A percentile compares a stretch with the other conserved stretches of the same genome.
These are phyloP conservation scores for Komagataella pseudopastoris DNA, from an alignment of 805 yeast species.

Conservation along the genomic window DNA sequence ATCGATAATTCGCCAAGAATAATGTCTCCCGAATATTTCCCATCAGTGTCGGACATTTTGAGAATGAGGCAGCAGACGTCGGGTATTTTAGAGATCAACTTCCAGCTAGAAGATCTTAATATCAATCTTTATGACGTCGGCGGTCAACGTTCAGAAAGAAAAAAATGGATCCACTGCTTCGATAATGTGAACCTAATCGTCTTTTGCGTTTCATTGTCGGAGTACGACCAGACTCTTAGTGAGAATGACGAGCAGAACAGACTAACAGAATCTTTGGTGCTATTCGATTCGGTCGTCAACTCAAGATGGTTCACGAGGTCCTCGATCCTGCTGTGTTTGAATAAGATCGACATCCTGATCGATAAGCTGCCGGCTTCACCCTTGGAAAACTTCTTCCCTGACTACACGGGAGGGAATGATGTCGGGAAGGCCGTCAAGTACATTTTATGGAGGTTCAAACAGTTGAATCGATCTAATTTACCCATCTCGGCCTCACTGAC, in stretches of 20 bases:
- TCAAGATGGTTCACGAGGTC: constrained; percentile 88
- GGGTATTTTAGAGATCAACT: constrained; percentile 76
- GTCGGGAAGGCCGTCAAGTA: constrained; percentile 86
- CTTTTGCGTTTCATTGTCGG: constrained; percentile 84
- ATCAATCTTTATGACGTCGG: constrained; percentile 77
- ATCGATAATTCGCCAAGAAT: constrained; percentile 55
- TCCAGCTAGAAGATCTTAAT: constrained; percentile 57
- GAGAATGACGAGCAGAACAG: constrained; percentile 71
- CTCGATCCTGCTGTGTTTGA: constrained; percentile 73
- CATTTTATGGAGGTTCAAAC: constrained; percentile 81
- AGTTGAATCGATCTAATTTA: constrained; percentile 69
- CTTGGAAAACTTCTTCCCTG: constrained; percentile 73
- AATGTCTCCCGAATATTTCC: constrained; percentile 45
- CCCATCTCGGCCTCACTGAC: constrained; percentile 85
- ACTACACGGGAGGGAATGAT: constrained; percentile 82
- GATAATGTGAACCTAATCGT: constrained; percentile 84
- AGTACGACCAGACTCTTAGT: constrained; percentile 75
- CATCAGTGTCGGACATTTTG: constrained; percentile 65
- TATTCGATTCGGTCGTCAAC: constrained; percentile 84
- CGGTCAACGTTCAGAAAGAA: constrained; percentile 91
- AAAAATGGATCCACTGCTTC: constrained; percentile 95
- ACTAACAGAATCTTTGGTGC: constrained; percentile 66
- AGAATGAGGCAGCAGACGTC: constrained; percentile 87
- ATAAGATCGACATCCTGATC: constrained; percentile 83
- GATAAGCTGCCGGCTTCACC: constrained; percentile 77